Evolutionary conservation across 179 eudicot species (phyloP).

Genomic region (Pouteria campechiana): DNA sequence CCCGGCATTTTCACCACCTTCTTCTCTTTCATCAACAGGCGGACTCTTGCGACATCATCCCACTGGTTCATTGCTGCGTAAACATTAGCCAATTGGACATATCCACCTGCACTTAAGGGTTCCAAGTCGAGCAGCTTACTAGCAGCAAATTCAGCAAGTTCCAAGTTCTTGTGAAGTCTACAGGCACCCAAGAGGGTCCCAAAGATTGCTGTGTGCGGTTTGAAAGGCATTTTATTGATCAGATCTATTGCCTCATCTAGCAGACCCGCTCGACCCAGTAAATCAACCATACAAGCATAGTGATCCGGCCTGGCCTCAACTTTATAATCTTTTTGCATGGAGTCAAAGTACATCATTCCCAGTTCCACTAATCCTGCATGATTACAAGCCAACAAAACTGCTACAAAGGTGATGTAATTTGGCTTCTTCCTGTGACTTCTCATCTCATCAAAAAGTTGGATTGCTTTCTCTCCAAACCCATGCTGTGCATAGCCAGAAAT

Average conservation of each 20-base stretch:
- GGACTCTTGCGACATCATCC: constrained; percentile 56
- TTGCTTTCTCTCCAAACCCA: constrained; percentile 48
- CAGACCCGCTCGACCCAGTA: constrained; percentile 79
- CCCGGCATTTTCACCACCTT: constrained; percentile 51
- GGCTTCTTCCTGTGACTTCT: constrained; percentile 33
- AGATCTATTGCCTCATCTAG: constrained; percentile 49
- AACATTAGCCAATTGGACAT: constrained; percentile 72
- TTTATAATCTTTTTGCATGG: constrained; percentile 44
- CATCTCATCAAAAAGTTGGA: constrained; percentile 52
- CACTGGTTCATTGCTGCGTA: constrained; percentile 53
- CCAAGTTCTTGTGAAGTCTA: constrained; percentile 59
- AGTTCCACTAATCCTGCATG: constrained; percentile 64
- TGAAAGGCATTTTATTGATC: constrained; percentile 61
- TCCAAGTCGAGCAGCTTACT: constrained; percentile 48
- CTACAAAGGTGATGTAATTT: constrained; percentile 71
- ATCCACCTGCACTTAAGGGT: constrained; percentile 47
- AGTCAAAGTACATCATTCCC: constrained; percentile 53
- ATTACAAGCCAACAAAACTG: constrained; percentile 69
- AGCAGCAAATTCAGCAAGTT: constrained; percentile 71
- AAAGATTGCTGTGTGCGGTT: constrained; percentile 51
- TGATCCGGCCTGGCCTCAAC: constrained; percentile 51
- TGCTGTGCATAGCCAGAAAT: constrained; percentile 77
- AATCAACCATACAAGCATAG: constrained; percentile 71
- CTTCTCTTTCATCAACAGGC: constrained; percentile 48
- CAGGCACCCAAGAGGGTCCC: constrained; percentile 76